Evolutionary conservation across 495 filamentous ascomycete species (phyloP).

Genomic region (Talaromyces proteolyticus): DNA sequence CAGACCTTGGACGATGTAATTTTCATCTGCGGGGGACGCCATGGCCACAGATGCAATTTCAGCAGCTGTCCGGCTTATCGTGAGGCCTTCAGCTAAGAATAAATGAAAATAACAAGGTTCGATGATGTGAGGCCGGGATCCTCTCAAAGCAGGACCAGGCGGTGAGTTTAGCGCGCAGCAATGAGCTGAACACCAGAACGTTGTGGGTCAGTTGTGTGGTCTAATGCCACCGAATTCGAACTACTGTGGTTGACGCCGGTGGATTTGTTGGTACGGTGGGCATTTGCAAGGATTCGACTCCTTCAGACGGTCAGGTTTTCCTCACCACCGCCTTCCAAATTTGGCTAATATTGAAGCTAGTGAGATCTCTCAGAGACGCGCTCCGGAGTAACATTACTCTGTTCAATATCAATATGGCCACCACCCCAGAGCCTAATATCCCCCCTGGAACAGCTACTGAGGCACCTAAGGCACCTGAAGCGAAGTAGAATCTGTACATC

Average conservation of each 20-base stretch:
- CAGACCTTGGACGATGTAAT: no score
- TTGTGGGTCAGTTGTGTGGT: no score
- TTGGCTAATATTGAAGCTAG: neutral
- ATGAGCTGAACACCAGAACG: no score
- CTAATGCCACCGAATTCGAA: no score
- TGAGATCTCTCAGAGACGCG: neutral
- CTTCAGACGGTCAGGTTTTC: neutral
- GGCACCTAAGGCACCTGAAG: neutral
- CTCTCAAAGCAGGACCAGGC: no score
- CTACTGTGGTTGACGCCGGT: neutral
- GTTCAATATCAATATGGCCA: neutral
- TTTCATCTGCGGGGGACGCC: no score
- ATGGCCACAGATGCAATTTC: no score
- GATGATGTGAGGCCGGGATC: no score
- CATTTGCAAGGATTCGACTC: neutral
- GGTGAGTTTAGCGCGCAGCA: no score
- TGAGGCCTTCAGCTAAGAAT: no score
- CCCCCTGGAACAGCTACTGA: neutral
- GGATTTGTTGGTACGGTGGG: neutral
- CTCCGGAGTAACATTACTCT: neutral
- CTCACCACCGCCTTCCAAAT: neutral
- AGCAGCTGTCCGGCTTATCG: no score
- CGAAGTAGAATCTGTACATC: conserved; percentile 1
- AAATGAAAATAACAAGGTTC: no score
- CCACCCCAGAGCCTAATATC: neutral